A percentile compares a stretch with the other conserved stretches of the same genome.
phyloP scores from a whole-genome alignment of 2,329 filamentous ascomycete genomes.

The Aspergillus sp. region DNA sequence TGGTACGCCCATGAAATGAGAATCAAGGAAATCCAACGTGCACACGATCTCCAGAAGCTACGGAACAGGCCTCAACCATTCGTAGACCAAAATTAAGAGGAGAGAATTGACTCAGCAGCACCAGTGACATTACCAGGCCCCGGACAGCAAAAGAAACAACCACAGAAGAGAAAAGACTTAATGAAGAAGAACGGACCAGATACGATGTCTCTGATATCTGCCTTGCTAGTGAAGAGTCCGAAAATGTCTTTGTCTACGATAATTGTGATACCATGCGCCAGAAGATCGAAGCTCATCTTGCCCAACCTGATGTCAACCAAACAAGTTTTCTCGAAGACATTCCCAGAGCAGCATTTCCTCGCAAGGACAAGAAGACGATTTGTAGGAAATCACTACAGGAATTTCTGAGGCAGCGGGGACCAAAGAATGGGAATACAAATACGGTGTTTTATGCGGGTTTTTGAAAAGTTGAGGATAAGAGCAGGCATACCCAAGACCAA shows the following conservation, averaged over 20 bases:
- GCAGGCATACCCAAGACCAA: conserved; percentile 50
- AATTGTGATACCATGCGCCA: conserved; percentile 55
- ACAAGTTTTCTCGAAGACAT: conserved; percentile 50
- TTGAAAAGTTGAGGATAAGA: conserved; percentile 54
- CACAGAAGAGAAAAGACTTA: no score
- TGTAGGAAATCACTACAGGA: conserved; percentile 35
- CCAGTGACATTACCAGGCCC: neutral
- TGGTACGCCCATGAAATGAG: no score
- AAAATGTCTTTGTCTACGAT: conserved; percentile 50
- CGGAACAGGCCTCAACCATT: no score
- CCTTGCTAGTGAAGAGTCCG: conserved; percentile 45
- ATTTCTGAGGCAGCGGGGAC: conserved; percentile 50
- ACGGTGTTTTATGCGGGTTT: conserved; percentile 51
- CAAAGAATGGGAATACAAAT: conserved; percentile 45
- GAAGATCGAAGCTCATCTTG: conserved; percentile 52
- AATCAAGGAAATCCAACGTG: no score
- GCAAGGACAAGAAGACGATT: conserved; percentile 29
- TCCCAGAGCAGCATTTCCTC: conserved; percentile 35
- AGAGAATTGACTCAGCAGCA: neutral
- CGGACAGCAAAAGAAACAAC: no score
- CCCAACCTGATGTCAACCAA: conserved; percentile 46
- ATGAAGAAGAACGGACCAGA: conserved; percentile 22
- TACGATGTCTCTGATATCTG: conserved; percentile 39
- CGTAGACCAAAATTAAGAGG: neutral
- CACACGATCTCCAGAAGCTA: no score